A percentile compares a stretch with the other conserved stretches of the same genome.
phyloP scores from a whole-genome alignment of 306 rosid genomes.

The Cucurbita pepo region DNA sequence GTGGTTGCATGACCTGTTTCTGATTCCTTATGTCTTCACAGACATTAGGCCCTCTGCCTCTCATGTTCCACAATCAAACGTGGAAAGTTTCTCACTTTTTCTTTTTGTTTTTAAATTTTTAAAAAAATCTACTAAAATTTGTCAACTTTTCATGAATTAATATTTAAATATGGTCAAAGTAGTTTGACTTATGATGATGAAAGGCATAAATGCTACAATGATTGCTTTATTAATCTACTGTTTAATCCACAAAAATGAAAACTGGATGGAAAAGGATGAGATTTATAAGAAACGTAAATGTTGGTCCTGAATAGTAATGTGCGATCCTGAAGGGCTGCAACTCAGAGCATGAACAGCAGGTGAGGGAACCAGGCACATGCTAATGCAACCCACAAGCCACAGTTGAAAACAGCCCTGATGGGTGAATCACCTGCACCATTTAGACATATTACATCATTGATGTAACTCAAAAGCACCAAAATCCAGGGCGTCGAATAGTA shows the following conservation, averaged over 20 bases:
- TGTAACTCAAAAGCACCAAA: neutral
- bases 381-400: neutral
- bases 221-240: neutral
- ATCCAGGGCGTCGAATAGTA: neutral
- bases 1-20: slow-evolving; percentile 26
- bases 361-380: slow-evolving; percentile 4
- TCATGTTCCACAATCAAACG: neutral
- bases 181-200: neutral
- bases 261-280: neutral
- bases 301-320: neutral
- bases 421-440: slow-evolving; percentile 5
- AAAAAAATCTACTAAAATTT: too few relatives aligned
- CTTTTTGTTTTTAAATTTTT: too few relatives aligned
- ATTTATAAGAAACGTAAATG: neutral
- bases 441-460: neutral
- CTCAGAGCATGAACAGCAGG: neutral
- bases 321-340: neutral
- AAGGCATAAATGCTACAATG: neutral
- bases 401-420: neutral
- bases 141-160: neutral
- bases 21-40: slow-evolving; percentile 28
- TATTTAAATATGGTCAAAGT: neutral
- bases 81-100: neutral
- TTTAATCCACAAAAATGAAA: neutral
- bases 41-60: neutral